Evolutionary conservation across 1,284 basidiomycete species (phyloP).

Genomic region (Ceratobasidium theobromae): DNA sequence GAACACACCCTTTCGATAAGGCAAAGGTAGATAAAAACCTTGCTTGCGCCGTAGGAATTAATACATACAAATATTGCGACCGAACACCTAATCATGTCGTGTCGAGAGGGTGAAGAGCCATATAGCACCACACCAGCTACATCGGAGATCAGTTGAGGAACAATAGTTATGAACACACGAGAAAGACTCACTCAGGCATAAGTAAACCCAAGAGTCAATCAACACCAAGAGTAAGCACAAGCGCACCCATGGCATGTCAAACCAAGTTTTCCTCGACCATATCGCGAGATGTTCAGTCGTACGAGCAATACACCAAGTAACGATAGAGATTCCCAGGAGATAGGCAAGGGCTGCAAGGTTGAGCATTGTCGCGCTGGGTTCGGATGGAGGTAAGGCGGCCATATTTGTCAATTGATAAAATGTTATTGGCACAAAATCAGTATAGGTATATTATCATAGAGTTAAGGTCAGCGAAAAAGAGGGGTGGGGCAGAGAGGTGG

Average conservation of each 20-base stretch:
- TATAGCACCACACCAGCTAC: constrained; percentile 4
- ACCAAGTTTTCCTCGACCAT: background rate
- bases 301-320: constrained; percentile 5
- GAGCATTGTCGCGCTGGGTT: constrained; percentile 17
- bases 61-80: background rate
- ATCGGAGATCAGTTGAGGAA: background rate
- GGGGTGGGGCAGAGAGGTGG: too few species aligned
- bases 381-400: too few species aligned
- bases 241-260: constrained; percentile 9
- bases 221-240: constrained; percentile 5
- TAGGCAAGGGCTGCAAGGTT: constrained; percentile 19
- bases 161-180: too few species aligned
- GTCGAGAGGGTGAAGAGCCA: background rate
- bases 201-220: constrained; percentile 12
- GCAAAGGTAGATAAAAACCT: constrained; percentile 19
- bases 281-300: background rate
- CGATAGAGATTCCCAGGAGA: constrained; percentile 1
- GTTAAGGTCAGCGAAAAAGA: too few species aligned
- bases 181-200: constrained; percentile 14
- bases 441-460: too few species aligned
- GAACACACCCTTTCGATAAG: constrained; percentile 16
- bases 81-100: constrained; percentile 4
- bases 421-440: too few species aligned
- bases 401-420: too few species aligned
- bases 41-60: background rate